Percentiles rank a stretch among this genome's conserved stretches.
phyloP scores from a whole-genome alignment of 495 filamentous ascomycete genomes.

The Opeltia flavorubescens region DNA sequence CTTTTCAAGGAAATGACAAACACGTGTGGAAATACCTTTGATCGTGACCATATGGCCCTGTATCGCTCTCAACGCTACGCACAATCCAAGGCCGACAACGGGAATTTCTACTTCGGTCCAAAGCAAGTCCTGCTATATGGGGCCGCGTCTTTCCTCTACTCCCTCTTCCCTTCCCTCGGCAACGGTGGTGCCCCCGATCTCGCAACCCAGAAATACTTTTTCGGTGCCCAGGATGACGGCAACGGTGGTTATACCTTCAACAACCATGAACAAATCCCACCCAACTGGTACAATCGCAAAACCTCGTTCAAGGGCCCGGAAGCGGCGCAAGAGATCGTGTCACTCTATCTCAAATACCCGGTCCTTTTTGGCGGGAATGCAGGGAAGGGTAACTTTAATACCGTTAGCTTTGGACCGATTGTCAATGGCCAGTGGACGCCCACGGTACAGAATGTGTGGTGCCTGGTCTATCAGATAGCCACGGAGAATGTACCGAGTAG shows the following conservation, averaged over 20 bases:
- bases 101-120: constrained; percentile 26
- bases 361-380: constrained; percentile 26
- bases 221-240: constrained; percentile 19
- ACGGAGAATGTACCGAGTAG: constrained; percentile 19
- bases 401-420: constrained; percentile 19
- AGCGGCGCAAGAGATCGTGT: constrained; percentile 20
- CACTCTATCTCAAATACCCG: constrained; percentile 22
- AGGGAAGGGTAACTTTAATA: constrained; percentile 20
- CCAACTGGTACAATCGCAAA: constrained; percentile 24
- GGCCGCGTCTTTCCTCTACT: constrained; percentile 28
- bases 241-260: constrained; percentile 22
- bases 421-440: constrained; percentile 17
- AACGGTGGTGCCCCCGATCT: constrained; percentile 19
- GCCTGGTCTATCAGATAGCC: constrained; percentile 26
- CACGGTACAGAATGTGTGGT: constrained; percentile 11
- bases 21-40: constrained; percentile 18
- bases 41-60: constrained; percentile 18
- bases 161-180: constrained; percentile 23
- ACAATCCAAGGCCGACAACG: constrained; percentile 20
- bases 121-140: constrained; percentile 22
- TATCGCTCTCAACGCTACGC: constrained; percentile 24
- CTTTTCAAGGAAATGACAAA: constrained; percentile 23
- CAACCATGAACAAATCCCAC: constrained; percentile 23
- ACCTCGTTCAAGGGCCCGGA: constrained; percentile 19
- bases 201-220: constrained; percentile 24